These are phyloP conservation scores for Nitzschia sp. DNA, from an alignment of 108 stramenopile species.

Conservation along the genomic window DNA sequence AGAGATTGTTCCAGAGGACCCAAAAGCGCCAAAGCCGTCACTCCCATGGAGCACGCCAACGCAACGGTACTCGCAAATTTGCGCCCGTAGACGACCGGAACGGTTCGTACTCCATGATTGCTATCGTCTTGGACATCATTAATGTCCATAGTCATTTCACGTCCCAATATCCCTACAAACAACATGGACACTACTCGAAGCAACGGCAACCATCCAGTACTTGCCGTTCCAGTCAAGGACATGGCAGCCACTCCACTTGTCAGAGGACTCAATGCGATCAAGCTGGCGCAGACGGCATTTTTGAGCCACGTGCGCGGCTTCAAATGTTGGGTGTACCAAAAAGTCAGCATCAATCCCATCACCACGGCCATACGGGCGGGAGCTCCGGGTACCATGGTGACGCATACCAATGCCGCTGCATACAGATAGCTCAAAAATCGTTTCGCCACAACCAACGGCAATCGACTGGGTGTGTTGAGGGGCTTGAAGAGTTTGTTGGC, in stretches of 20 bases:
- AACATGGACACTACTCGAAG: conserved; percentile 9
- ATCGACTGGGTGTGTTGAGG: conserved; percentile 18
- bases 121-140: conserved; percentile 58
- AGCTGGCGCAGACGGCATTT: conserved; percentile 65
- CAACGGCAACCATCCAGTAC: neutral
- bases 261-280: conserved; percentile 64
- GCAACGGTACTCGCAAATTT: conserved; percentile 30
- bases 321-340: conserved; percentile 68
- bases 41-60: conserved; percentile 6
- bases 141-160: conserved; percentile 82
- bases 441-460: conserved; percentile 45
- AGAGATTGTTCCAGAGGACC: neutral
- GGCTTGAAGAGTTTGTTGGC: conserved; percentile 17
- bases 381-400: conserved; percentile 59
- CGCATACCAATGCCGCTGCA: conserved; percentile 31
- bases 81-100: conserved; percentile 66
- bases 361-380: conserved; percentile 57
- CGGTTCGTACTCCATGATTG: conserved; percentile 46
- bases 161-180: conserved; percentile 38
- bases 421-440: conserved; percentile 44
- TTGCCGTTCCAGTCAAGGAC: neutral
- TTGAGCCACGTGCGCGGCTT: conserved; percentile 79
- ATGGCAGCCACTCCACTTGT: conserved; percentile 56
- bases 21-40: neutral
- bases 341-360: conserved; percentile 60